Conservation (phyloP, 208 protist species). For the Jaenimonas drosophilae region DNA sequence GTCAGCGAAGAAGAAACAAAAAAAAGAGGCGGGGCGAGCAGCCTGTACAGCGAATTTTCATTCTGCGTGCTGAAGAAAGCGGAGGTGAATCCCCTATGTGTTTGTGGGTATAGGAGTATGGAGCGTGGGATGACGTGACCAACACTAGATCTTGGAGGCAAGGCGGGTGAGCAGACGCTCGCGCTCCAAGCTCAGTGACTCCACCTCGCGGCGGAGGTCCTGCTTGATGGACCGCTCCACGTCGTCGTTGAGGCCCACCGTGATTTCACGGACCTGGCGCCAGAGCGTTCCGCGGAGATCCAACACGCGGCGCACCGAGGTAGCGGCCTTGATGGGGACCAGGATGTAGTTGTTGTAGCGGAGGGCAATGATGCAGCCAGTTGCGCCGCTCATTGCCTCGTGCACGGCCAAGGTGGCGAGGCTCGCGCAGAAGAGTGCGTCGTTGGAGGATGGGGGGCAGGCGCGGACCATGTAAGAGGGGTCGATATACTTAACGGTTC, state of each 20-base stretch:
- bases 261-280: constrained; percentile 86
- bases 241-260: constrained; percentile 69
- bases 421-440: constrained; percentile 84
- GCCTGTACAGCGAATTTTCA: too few relatives aligned
- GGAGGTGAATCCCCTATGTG: background rate
- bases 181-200: constrained; percentile 43
- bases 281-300: constrained; percentile 72
- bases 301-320: constrained; percentile 76
- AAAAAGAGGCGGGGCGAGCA: too few relatives aligned
- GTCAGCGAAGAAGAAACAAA: too few relatives aligned
- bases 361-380: constrained; percentile 81
- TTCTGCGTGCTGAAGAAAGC: too few relatives aligned
- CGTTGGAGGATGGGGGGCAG: constrained; percentile 80
- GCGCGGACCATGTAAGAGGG: constrained; percentile 95
- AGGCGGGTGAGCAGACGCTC: constrained; percentile 51
- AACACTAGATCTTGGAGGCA: constrained; percentile 64
- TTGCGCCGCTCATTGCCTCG: constrained; percentile 85
- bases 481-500: constrained; percentile 93
- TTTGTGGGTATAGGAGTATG: constrained; percentile 5
- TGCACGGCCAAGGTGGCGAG: constrained; percentile 84
- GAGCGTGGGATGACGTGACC: too few relatives aligned
- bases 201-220: constrained; percentile 71
- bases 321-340: constrained; percentile 82
- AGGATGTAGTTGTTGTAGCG: constrained; percentile 89
- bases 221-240: constrained; percentile 28